Evolutionary conservation across 2,329 filamentous ascomycete species (phyloP), one percentile per base, ranked within the genome.

Genomic region (Shiraia sp.): DNA sequence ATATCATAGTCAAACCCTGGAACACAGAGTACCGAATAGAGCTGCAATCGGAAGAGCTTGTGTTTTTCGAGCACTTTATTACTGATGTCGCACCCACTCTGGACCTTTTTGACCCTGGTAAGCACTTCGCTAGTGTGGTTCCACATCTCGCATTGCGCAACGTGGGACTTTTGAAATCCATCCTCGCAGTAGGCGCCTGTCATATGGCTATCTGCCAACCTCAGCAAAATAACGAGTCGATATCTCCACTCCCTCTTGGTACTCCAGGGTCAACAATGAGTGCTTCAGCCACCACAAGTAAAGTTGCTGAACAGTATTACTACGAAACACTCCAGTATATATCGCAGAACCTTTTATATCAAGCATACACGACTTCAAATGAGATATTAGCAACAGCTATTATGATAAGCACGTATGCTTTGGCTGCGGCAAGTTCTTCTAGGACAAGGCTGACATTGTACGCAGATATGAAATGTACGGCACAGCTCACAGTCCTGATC

Each of bases 251-350:
- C 14, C 48, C 49, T 12, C 45, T 51, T 24, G 43, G 45, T 14
- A 57, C 55, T 1, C 52, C 50, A 10, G 41, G 35, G 19, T 53
- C 50, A 13, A 38, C 47, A 12, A 32, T 40, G 7, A 55, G 47
- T 27, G 32, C 53, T 1, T 41, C 55, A 3, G 50, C 49, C 9
- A 63, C 58, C 6, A 57, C 60, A 4, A 72, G 47, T 54, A 69
- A 34, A 67, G 73, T 32, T 19, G 59, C 59, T 2, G 60, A 78
- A 16, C 59, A 63, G 76, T 84, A 83, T 45, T 85, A 85, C 53
- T 79, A 81, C 49, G 79, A 85, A 54, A 82, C 81, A 0, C 67
- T 85, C 0, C 78, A 81, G 40, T 85, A 84, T 47, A 67, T 85
- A 0, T 79, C 81, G 36, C 76, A 77, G 26, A 80, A 81, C 0